A percentile compares a stretch with the other conserved stretches of the same genome.
These are phyloP conservation scores for Gnaphalium uliginosum DNA, from an alignment of 129 eudicot genomes.

Conservation along the genomic window DNA sequence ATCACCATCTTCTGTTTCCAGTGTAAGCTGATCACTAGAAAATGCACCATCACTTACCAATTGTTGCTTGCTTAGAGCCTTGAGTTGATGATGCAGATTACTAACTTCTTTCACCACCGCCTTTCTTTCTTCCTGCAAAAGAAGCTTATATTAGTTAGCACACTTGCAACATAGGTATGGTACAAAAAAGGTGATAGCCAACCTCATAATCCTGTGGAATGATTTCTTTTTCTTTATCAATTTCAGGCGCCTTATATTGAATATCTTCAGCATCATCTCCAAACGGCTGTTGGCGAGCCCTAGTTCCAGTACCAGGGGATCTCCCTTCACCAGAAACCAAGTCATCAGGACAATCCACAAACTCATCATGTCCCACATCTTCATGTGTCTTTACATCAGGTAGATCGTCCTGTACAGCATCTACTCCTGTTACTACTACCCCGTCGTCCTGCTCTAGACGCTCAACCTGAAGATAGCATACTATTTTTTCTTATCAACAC, in stretches of 20 bases:
- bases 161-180: conserved; percentile 17
- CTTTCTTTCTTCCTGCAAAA: conserved; percentile 70
- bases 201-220: conserved; percentile 63
- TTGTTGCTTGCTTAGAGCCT: conserved; percentile 43
- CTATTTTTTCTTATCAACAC: conserved; percentile 26
- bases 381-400: conserved; percentile 52
- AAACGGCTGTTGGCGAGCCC: conserved; percentile 32
- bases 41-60: conserved; percentile 22
- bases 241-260: conserved; percentile 38
- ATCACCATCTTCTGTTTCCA: conserved; percentile 36
- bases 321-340: conserved; percentile 43
- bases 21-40: conserved; percentile 20
- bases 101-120: conserved; percentile 46
- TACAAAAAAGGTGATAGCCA: conserved; percentile 22
- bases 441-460: conserved; percentile 49
- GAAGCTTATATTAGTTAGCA: conserved; percentile 16
- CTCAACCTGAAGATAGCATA: conserved; percentile 40
- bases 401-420: conserved; percentile 40
- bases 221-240: conserved; percentile 60
- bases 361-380: conserved; percentile 88
- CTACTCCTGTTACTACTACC: conserved; percentile 54
- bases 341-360: conserved; percentile 96
- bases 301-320: conserved; percentile 30
- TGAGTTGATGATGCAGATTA: conserved; percentile 49
- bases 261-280: conserved; percentile 32